Evolutionary conservation across 345 rosid species (phyloP), one percentile per base, ranked within the genome.

Genomic region (Balakata baccata): DNA sequence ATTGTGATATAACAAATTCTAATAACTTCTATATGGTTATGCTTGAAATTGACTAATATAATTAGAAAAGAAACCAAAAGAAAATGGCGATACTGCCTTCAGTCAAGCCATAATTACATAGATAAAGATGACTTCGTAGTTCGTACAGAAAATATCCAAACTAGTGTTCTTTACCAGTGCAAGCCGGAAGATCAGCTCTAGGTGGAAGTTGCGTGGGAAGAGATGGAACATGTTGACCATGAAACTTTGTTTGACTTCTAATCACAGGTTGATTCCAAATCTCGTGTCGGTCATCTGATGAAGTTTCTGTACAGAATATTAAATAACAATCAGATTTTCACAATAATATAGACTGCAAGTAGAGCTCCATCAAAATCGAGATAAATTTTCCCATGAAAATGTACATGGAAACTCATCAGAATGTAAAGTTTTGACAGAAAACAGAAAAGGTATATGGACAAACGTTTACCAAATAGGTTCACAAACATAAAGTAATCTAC

Each of bases 171-270:
- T 61, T 82, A 92, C 98, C 97, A 68, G 89, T 88, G 86, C 96
- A 89, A 68, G 99, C 85, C 47, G 99, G 99, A 80, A 92, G 84
- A 78, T 90, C 96, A 76, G 98, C 97, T 81, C 90, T 82, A 64
- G 84, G 87, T 50, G 98, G 97, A 79, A 95, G 99, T 53, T 95
- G 96, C 20, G 84, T 85, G 29, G 98, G 97, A 69, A 95, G 81
- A 39, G 91, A 75, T 66, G 87, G 81, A 69, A 77, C 72, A 62
- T 84, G 89, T 51, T 88, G 92, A 77, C 85, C 72, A 29, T 37
- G 76, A 84, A 75, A 79, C 80, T 80, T 92, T 74, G 81, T 63
- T 72, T 89, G 92, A 77, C 72, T 85, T 86, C 88, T 85, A 41
- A 74, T 80, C 34, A 22, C 39, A 50, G 85, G 45, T 69, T 84